phyloP scores from a whole-genome alignment of 2,329 filamentous ascomycete genomes.

The Neonectria neomacrospora region DNA sequence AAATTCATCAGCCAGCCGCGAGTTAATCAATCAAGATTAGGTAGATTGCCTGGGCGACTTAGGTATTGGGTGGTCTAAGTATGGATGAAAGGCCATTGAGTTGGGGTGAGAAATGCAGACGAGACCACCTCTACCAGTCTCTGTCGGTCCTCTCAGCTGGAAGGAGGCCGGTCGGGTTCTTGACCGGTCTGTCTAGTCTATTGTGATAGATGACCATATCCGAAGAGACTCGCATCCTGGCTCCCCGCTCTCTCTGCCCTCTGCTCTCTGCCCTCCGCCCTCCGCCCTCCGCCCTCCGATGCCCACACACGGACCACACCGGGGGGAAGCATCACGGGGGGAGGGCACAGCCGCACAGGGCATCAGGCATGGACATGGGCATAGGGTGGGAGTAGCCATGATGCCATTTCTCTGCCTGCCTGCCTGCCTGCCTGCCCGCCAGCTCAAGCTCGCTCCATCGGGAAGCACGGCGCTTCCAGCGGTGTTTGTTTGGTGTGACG shows the following conservation, averaged over 20 bases:
- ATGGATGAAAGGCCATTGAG: conserved; percentile 8
- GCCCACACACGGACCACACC: conserved; percentile 8
- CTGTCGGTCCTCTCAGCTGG: no score
- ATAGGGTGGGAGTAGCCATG: conserved; percentile 27
- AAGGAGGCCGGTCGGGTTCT: not conserved
- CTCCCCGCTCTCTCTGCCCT: no score
- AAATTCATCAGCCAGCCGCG: conserved; percentile 1
- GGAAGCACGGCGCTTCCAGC: conserved; percentile 13
- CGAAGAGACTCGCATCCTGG: no score
- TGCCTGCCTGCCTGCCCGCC: not conserved
- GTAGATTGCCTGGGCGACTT: no score
- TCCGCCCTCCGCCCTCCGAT: not conserved
- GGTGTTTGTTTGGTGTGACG: not conserved
- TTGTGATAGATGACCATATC: conserved; percentile 47
- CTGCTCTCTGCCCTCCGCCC: not conserved
- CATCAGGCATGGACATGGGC: not conserved
- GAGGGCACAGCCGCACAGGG: not conserved
- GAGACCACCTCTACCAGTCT: no score
- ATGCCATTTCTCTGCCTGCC: conserved; percentile 13
- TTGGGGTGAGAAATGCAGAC: not conserved
- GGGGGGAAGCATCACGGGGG: no score
- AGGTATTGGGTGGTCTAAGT: not conserved
- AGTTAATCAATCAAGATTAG: no score
- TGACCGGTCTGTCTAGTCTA: conserved; percentile 42
- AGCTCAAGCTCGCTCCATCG: conserved; percentile 6